These are phyloP conservation scores for Funneliformis caledonium DNA, from an alignment of 371 early-diverging fungal species.

Conservation along the genomic window DNA sequence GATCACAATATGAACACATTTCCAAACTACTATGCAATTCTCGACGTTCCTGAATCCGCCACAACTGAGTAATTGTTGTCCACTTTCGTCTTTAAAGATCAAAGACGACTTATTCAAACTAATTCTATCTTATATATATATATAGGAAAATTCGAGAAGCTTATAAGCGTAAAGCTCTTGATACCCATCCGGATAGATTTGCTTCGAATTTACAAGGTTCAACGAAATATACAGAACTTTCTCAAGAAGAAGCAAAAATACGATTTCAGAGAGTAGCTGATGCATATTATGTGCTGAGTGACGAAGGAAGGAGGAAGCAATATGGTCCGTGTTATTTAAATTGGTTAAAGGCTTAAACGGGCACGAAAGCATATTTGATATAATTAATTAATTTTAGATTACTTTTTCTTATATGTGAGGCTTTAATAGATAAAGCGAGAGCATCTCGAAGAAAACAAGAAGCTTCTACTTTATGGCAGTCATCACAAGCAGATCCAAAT, in stretches of 20 bases:
- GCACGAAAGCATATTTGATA: neutral
- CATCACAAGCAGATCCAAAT: slow-evolving; percentile 49
- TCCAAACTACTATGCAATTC: slow-evolving; percentile 56
- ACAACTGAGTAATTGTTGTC: slow-evolving; percentile 36
- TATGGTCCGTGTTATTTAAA: slow-evolving; percentile 50
- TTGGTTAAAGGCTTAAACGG: neutral
- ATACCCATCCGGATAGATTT: slow-evolving; percentile 59
- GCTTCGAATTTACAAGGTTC: slow-evolving; percentile 38
- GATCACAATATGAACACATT: slow-evolving; percentile 41
- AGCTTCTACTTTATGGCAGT: slow-evolving; percentile 17
- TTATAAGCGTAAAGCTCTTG: slow-evolving; percentile 60
- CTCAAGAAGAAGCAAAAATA: slow-evolving; percentile 50
- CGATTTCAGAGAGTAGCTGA: slow-evolving; percentile 64
- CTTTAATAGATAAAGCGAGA: slow-evolving; percentile 22
- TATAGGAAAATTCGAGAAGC: slow-evolving; percentile 54
- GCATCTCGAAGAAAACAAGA: slow-evolving; percentile 10
- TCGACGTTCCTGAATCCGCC: slow-evolving; percentile 47
- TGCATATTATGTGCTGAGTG: slow-evolving; percentile 63
- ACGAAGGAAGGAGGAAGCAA: slow-evolving; percentile 48
- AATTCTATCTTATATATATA: neutral
- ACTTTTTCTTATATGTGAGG: neutral
- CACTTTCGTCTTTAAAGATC: neutral
- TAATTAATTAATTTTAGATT: neutral
- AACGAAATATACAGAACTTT: slow-evolving; percentile 42
- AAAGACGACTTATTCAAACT: neutral